Evolutionary conservation across 768 basidiomycete species (phyloP).

Genomic region (Amanita jacksonii): DNA sequence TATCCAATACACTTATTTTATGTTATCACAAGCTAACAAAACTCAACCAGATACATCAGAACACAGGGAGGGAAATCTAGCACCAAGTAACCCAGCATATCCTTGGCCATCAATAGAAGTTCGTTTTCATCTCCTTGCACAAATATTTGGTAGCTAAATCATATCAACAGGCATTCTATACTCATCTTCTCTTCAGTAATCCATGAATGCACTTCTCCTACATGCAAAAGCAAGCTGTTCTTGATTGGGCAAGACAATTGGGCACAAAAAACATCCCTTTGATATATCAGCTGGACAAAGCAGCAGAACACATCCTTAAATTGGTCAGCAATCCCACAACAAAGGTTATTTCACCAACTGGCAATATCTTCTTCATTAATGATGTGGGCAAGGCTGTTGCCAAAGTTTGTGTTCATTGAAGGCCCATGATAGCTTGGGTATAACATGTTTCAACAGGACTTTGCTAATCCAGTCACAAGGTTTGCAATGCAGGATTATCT

Average conservation of each 20-base stretch:
- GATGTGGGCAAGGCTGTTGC: slow-evolving; percentile 6
- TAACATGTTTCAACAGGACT: slow-evolving; percentile 3
- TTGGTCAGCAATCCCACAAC: slow-evolving; percentile 2
- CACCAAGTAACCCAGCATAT: slow-evolving; percentile 6
- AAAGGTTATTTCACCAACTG: slow-evolving; percentile 3
- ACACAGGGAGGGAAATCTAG: too few relatives aligned
- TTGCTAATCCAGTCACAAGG: slow-evolving; percentile 8
- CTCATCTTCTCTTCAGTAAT: slow-evolving; percentile 4
- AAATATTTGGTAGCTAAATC: not conserved
- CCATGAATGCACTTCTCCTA: slow-evolving; percentile 5
- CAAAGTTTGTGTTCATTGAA: not conserved
- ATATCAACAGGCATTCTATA: not conserved
- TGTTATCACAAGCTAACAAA: too few relatives aligned
- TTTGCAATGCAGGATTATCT: slow-evolving; percentile 4
- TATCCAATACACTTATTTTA: too few relatives aligned
- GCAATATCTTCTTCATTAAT: slow-evolving; percentile 8
- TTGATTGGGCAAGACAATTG: slow-evolving; percentile 6
- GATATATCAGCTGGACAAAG: not conserved
- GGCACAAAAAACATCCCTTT: slow-evolving; percentile 1
- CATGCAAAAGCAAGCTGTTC: slow-evolving; percentile 5
- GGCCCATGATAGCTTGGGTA: not conserved
- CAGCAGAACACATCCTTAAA: not conserved
- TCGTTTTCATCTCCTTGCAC: not conserved
- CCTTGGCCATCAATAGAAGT: slow-evolving; percentile 8
- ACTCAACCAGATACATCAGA: too few relatives aligned